Evolutionary conservation across 192 early-diverging fungal genomes (phyloP).

Genomic region (Coemansia nantahalensis): DNA sequence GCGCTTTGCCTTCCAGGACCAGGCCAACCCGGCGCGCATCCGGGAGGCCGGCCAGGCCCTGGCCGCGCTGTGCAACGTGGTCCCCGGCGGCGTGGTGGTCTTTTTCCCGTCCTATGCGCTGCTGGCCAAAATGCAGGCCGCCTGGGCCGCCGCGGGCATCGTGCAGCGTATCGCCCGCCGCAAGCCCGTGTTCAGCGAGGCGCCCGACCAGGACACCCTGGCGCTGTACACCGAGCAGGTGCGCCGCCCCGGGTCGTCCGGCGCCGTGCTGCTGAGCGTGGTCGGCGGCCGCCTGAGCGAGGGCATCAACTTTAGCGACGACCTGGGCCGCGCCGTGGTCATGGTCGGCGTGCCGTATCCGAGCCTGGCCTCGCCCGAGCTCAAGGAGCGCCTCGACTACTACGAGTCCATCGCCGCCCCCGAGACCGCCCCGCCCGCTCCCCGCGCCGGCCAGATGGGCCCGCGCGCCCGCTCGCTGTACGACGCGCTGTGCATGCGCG

Average conservation of each 20-base stretch:
- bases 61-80: slow-evolving; percentile 66
- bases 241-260: slow-evolving; percentile 25
- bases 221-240: slow-evolving; percentile 60
- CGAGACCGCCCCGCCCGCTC: not conserved
- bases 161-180: slow-evolving; percentile 53
- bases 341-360: slow-evolving; percentile 91
- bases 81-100: slow-evolving; percentile 82
- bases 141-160: slow-evolving; percentile 56
- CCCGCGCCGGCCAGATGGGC: slow-evolving; percentile 36
- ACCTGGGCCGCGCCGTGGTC: slow-evolving; percentile 76
- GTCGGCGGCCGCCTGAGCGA: slow-evolving; percentile 92
- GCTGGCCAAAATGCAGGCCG: slow-evolving; percentile 58
- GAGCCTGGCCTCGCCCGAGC: slow-evolving; percentile 70
- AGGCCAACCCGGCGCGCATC: slow-evolving; percentile 36
- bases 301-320: slow-evolving; percentile 90
- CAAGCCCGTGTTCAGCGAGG: slow-evolving; percentile 78
- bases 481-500: slow-evolving; percentile 90
- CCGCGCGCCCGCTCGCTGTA: slow-evolving; percentile 57
- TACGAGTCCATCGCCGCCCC: slow-evolving; percentile 19
- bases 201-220: slow-evolving; percentile 56
- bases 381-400: slow-evolving; percentile 56
- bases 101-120: slow-evolving; percentile 86
- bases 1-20: slow-evolving; percentile 59
- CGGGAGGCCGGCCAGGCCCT: slow-evolving; percentile 71
- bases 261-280: slow-evolving; percentile 84